Conservation (phyloP, 1,284 basidiomycete species). For the Malassezia yamatoensis region DNA sequence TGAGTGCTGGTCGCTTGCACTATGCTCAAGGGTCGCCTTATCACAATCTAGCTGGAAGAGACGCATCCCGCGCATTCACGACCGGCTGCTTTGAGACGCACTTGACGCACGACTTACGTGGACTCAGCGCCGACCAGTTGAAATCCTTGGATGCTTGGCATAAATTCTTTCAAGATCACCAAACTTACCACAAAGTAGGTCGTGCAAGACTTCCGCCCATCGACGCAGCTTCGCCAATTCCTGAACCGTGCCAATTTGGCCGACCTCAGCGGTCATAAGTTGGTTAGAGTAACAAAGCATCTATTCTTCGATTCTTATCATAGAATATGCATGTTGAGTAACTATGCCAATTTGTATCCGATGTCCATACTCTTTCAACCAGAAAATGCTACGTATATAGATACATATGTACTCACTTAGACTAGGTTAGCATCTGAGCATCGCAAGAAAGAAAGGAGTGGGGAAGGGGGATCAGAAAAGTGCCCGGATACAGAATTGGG, state of each 20-base stretch:
- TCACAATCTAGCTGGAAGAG: slow-evolving; percentile 38
- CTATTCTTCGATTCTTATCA: no score
- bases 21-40: slow-evolving; percentile 57
- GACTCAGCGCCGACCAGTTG: slow-evolving; percentile 30
- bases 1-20: slow-evolving; percentile 62
- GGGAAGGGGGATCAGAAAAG: slow-evolving; percentile 6
- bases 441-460: neutral
- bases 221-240: slow-evolving; percentile 25
- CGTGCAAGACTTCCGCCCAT: slow-evolving; percentile 28
- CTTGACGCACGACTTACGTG: slow-evolving; percentile 40
- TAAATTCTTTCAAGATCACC: slow-evolving; percentile 35
- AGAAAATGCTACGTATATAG: slow-evolving; percentile 19
- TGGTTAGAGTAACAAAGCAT: no score
- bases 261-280: neutral
- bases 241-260: slow-evolving; percentile 25
- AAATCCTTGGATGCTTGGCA: slow-evolving; percentile 30
- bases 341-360: no score
- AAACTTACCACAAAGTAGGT: slow-evolving; percentile 34
- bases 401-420: no score
- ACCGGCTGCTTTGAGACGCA: slow-evolving; percentile 46
- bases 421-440: no score
- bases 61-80: slow-evolving; percentile 43
- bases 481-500: slow-evolving; percentile 32
- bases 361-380: no score
- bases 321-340: no score